Conservation (phyloP, 352 stramenopile species). For the Phytophthora fragariae region DNA sequence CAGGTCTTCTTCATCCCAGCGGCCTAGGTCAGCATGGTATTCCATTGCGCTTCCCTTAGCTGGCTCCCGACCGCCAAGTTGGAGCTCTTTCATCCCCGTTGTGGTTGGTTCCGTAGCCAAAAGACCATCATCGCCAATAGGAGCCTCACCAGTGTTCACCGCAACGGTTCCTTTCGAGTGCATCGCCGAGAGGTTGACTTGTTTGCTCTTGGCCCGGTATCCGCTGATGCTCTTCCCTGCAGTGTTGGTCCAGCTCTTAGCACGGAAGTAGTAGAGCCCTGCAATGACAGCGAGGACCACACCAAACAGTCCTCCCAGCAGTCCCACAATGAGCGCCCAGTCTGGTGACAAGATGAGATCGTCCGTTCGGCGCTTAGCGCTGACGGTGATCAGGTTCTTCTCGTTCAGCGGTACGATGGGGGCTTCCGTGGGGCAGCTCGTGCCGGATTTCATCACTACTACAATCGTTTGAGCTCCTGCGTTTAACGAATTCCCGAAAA, state of each 20-base stretch:
- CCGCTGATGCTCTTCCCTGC: constrained; percentile 41
- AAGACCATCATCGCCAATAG: constrained; percentile 11
- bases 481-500: constrained; percentile 89
- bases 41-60: constrained; percentile 28
- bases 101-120: constrained; percentile 22
- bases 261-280: constrained; percentile 86
- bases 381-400: constrained; percentile 88
- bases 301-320: constrained; percentile 80
- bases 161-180: constrained; percentile 77
- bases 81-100: constrained; percentile 24
- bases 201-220: constrained; percentile 63
- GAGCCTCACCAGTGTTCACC: constrained; percentile 45
- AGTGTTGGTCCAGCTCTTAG: constrained; percentile 78
- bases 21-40: constrained; percentile 64
- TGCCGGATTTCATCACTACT: constrained; percentile 80
- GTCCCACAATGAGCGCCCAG: constrained; percentile 83
- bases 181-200: constrained; percentile 61
- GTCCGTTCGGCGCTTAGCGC: constrained; percentile 74
- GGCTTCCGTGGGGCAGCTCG: constrained; percentile 78
- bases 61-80: constrained; percentile 23
- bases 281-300: constrained; percentile 80
- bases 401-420: constrained; percentile 86
- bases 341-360: constrained; percentile 91
- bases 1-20: constrained; percentile 81
- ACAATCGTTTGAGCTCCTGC: constrained; percentile 75